Conservation (phyloP, 257 asterid genomes). For the Dorcoceras hygrometricum region DNA sequence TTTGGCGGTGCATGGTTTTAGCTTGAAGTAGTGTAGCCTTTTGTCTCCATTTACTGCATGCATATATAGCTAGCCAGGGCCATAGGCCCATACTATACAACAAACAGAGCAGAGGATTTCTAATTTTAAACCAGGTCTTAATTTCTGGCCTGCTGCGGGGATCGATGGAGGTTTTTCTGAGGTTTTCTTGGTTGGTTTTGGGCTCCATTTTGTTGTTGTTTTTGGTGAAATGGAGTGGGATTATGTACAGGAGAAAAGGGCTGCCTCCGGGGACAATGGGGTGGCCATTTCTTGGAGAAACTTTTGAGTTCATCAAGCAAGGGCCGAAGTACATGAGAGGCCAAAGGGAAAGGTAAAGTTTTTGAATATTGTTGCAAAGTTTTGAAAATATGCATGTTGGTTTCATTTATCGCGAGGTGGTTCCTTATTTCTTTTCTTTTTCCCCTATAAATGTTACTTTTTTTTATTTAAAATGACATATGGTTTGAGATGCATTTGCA, state of each 20-base stretch:
- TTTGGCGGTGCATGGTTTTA: constrained; percentile 30
- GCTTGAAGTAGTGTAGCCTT: constrained; percentile 18
- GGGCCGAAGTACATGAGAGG: constrained; percentile 70
- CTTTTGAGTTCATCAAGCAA: constrained; percentile 43
- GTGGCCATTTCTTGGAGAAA: constrained; percentile 81
- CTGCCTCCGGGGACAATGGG: constrained; percentile 88
- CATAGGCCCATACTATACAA: constrained; percentile 2
- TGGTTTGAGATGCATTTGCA: no score
- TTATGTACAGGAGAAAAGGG: constrained; percentile 40
- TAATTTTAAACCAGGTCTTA: no score
- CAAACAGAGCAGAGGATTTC: constrained; percentile 11
- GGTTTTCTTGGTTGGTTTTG: constrained; percentile 16
- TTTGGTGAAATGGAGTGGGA: constrained; percentile 54
- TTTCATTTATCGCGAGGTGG: no score
- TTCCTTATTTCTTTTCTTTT: no score
- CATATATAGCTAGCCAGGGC: not conserved
- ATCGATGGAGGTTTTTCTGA: constrained; percentile 49
- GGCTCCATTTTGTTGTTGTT: constrained; percentile 22
- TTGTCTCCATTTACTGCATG: constrained; percentile 23
- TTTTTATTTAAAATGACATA: no score
- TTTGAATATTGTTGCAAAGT: no score
- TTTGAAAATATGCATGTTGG: no score
- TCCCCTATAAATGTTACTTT: no score
- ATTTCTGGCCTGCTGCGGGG: constrained; percentile 21
- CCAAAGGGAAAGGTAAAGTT: constrained; percentile 47